phyloP scores from a whole-genome alignment of 1,284 basidiomycete genomes.

The Rhizopogon hawkerae region DNA sequence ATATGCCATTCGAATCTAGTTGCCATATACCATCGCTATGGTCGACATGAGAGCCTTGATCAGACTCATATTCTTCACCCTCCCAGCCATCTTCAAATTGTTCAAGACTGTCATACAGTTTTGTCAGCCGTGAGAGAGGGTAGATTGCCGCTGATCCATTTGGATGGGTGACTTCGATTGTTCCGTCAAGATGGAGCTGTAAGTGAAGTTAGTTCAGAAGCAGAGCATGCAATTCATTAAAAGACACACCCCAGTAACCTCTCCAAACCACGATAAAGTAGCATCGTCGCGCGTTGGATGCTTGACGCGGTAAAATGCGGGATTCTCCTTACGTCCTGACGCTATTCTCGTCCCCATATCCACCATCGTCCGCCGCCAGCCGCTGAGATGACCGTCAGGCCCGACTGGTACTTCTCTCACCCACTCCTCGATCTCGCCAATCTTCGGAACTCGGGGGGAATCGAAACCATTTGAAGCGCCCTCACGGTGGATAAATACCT shows the following conservation, averaged over 20 bases:
- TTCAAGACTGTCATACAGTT: slow-evolving; percentile 65
- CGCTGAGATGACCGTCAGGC: slow-evolving; percentile 42
- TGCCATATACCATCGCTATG: slow-evolving; percentile 44
- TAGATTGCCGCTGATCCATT: slow-evolving; percentile 41
- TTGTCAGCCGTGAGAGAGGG: slow-evolving; percentile 58
- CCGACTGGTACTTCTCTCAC: slow-evolving; percentile 52
- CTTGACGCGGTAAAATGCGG: slow-evolving; percentile 38
- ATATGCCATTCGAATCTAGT: slow-evolving; percentile 44
- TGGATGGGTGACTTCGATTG: slow-evolving; percentile 57
- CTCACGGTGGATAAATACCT: slow-evolving; percentile 69
- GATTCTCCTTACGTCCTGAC: slow-evolving; percentile 32
- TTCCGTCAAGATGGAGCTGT: slow-evolving; percentile 65
- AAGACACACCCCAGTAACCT: slow-evolving; percentile 60
- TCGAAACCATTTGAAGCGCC: slow-evolving; percentile 61
- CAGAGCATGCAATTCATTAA: slow-evolving; percentile 6
- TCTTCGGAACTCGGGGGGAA: slow-evolving; percentile 59
- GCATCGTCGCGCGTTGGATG: slow-evolving; percentile 37
- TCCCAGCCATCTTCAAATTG: slow-evolving; percentile 62
- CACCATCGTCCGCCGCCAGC: slow-evolving; percentile 65
- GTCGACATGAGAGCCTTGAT: slow-evolving; percentile 30
- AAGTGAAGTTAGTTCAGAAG: slow-evolving; percentile 4
- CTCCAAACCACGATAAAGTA: slow-evolving; percentile 62
- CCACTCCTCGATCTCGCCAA: slow-evolving; percentile 75
- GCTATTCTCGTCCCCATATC: slow-evolving; percentile 54
- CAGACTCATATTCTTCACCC: slow-evolving; percentile 39